Conservation (phyloP, 129 eudicot genomes). For the Tanacetum coccineum region DNA sequence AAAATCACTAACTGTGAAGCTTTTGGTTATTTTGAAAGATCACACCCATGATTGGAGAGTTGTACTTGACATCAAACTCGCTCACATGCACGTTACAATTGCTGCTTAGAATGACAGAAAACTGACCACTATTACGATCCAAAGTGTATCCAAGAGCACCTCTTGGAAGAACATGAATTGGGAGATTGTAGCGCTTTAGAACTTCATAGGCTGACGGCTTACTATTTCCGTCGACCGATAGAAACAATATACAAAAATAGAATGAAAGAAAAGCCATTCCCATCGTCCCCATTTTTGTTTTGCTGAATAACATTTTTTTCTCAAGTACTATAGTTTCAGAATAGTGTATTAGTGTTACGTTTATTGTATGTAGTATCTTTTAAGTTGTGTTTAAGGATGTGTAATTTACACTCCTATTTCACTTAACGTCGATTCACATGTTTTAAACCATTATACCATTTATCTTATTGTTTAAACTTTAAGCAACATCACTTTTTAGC, state of each 20-base stretch:
- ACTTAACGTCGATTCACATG: too few species aligned
- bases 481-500: too few species aligned
- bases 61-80: too few species aligned
- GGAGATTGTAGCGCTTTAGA: constrained; percentile 31
- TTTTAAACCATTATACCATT: too few species aligned
- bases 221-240: not conserved
- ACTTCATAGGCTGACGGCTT: constrained; percentile 28
- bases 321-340: too few species aligned
- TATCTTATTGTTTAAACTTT: too few species aligned
- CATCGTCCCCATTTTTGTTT: not conserved
- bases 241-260: not conserved
- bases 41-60: constrained; percentile 40
- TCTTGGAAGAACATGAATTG: constrained; percentile 41
- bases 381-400: too few species aligned
- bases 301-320: not conserved
- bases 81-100: too few species aligned
- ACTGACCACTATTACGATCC: constrained; percentile 35
- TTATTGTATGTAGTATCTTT: too few species aligned
- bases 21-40: constrained; percentile 31
- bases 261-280: not conserved
- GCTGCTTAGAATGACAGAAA: constrained; percentile 2
- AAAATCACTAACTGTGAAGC: constrained; percentile 35
- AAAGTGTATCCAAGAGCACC: constrained; percentile 42
- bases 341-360: not conserved
- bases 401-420: too few species aligned